Conservation (phyloP, 345 rosid species). For the Populus nigra region DNA sequence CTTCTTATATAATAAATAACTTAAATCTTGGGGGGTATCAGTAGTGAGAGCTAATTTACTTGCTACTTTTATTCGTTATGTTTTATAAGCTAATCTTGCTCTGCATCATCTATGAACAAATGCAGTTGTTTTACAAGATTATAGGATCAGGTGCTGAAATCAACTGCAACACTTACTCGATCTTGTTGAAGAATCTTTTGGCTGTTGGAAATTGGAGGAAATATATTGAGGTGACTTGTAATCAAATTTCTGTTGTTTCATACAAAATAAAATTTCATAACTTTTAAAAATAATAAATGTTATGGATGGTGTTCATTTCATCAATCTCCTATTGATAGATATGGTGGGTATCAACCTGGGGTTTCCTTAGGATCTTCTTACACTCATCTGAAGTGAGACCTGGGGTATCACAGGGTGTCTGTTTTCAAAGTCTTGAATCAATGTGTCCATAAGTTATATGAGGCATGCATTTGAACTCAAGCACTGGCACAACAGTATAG, state of each 20-base stretch:
- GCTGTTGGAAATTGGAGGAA: slow-evolving; percentile 89
- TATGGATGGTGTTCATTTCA: background rate
- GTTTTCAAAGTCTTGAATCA: background rate
- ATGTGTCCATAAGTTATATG: background rate
- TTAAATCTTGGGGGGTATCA: background rate
- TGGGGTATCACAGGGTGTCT: background rate
- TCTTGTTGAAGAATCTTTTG: slow-evolving; percentile 71
- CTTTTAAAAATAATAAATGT: background rate
- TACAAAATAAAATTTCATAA: background rate
- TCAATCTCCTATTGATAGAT: background rate
- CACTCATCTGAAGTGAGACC: background rate
- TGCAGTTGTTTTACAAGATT: slow-evolving; percentile 76
- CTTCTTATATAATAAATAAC: background rate
- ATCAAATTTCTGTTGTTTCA: background rate
- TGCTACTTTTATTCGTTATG: background rate
- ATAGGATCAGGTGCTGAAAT: slow-evolving; percentile 54
- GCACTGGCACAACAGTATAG: background rate
- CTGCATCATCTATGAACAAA: slow-evolving; percentile 8
- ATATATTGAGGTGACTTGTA: slow-evolving; percentile 68
- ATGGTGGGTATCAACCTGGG: background rate
- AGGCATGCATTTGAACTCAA: background rate
- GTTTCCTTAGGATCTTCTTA: background rate
- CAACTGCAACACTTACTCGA: slow-evolving; percentile 54
- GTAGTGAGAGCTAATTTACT: background rate
- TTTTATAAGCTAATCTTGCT: slow-evolving; percentile 7